A percentile compares a stretch with the other conserved stretches of the same genome.
phyloP scores from a whole-genome alignment of 1,284 basidiomycete genomes.

The Fomitopsis schrenkii region DNA sequence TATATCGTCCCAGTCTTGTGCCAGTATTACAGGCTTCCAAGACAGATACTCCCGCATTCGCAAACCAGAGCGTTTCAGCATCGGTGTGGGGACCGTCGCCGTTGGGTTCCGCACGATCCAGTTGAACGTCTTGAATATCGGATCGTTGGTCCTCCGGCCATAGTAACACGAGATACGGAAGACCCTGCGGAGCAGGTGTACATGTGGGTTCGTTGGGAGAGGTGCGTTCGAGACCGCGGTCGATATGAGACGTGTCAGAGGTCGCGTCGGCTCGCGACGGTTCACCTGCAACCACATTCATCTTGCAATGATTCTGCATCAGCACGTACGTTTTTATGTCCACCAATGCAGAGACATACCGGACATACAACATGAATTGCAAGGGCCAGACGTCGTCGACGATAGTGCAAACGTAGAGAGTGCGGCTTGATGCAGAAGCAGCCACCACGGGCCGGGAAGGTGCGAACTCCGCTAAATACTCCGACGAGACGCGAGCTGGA shows the following conservation, averaged over 20 bases:
- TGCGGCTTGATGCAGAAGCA: background rate
- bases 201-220: conserved; percentile 1
- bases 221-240: background rate
- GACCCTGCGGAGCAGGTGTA: background rate
- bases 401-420: background rate
- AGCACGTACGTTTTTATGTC: background rate
- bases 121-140: conserved; percentile 2
- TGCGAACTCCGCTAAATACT: background rate
- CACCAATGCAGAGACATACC: background rate
- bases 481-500: background rate
- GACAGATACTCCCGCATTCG: conserved; percentile 1
- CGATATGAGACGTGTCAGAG: background rate
- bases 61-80: background rate
- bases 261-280: conserved; percentile 5
- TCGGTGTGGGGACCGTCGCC: background rate
- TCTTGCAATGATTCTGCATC: conserved; percentile 4
- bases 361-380: background rate
- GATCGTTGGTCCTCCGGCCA: conserved; percentile 3
- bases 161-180: conserved; percentile 4
- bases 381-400: background rate
- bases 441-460: background rate
- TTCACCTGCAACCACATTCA: conserved; percentile 19
- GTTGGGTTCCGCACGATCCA: background rate
- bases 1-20: conserved; percentile 5
- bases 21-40: conserved; percentile 10